Evolutionary conservation across 2,329 filamentous ascomycete genomes (phyloP), one percentile per base, ranked within the genome.

Genomic region (Cercospora berteroae): DNA sequence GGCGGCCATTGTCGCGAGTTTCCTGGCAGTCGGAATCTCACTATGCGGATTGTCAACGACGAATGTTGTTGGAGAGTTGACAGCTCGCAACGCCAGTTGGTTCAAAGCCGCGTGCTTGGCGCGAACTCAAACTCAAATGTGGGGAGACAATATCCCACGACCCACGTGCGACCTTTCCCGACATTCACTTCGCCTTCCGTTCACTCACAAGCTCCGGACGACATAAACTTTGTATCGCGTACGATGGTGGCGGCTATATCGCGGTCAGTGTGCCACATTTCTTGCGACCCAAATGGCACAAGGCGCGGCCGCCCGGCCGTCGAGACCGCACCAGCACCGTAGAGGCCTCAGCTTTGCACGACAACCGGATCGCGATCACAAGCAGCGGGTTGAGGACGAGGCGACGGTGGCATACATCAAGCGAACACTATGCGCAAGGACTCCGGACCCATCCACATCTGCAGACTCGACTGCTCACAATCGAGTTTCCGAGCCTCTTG

Each of bases 361-460:
- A 44, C 48, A 39, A 16, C 61, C 50, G 18, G 12, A 56, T 55
- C 48, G 27, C 29, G 20, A 63, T 33, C n/a, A 20, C 18, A 63
- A 33, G 16, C 61, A 67, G 63, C 29, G 52, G n/a, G 33, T 18
- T 13, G 48, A 90, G 42, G 91, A 97, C 77, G 90, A 88, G 76
- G 89, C 91, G n/a, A 96, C 93, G 0, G 81, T 88, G 27, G 86
- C 89, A 86, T 90, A n/a, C 89, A 92, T 71, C 79, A 83, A 71
- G 60, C 69, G 66, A 23, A 55, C 69, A 18, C 69, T 74, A 20
- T 73, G 71, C 48, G 61, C 69, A 18, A 44, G 58, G 20, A 48
- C 62, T 23, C 60, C 48, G 70, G 75, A 65, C 23, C 31, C 61
- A 20, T 52, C 61, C 13, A 42, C 50, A n/a, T 25, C 60, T 12